phyloP scores from a whole-genome alignment of 225 moss, liverwort and hornwort genomes.

The Anthoceros angustus region DNA sequence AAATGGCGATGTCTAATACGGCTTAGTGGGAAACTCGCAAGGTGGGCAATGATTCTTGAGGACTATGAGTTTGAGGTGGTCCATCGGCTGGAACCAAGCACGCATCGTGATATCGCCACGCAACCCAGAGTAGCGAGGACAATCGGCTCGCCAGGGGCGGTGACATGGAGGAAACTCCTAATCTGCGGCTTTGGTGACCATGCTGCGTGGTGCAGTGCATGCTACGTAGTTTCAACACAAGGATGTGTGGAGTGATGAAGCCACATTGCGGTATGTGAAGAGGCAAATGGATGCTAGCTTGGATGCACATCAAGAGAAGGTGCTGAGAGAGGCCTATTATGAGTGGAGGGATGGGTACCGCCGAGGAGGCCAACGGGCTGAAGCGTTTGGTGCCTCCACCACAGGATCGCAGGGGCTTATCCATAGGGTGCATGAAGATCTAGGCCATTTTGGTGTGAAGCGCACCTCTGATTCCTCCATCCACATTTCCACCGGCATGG shows the following conservation, averaged over 20 bases:
- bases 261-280: background rate
- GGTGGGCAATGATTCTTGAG: background rate
- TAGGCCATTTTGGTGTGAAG: no score
- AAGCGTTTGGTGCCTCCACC: background rate
- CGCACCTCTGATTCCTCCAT: no score
- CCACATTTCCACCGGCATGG: background rate
- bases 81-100: background rate
- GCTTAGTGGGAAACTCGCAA: background rate
- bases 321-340: background rate
- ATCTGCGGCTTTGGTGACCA: no score
- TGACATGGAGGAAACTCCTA: no score
- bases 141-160: background rate
- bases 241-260: background rate
- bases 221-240: no score
- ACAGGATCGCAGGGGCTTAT: background rate
- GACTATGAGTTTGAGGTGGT: background rate
- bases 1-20: background rate
- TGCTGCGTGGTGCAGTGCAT: no score
- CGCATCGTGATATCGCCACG: no score
- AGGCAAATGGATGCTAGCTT: background rate
- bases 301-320: background rate
- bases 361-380: background rate
- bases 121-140: background rate
- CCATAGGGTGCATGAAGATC: background rate
- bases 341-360: background rate